Base-by-base conservation (phyloP, 2,329 filamentous ascomycete genomes). In the Cladosporium sp. region DNA sequence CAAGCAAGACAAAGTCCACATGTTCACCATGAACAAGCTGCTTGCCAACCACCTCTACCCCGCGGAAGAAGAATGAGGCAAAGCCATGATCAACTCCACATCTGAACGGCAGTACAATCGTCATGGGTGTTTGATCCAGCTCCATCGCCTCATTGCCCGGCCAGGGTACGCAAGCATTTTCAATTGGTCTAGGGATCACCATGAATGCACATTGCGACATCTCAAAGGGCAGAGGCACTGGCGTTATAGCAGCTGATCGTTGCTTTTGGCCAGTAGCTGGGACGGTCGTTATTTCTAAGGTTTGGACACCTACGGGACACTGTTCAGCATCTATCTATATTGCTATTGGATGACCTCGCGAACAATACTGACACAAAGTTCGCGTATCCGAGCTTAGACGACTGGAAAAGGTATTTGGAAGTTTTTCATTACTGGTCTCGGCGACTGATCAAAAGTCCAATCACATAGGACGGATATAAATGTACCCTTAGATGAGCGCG, bases 1-100 rank as follows among this genome's bases (percentile, higher is more conserved):
- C 82, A 96, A 96, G 78, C 86, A 91, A 74, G 88, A 93, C 73
- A 91, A 87, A 74, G 91, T 99, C 59, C 92, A 98, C 79, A 99
- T 99, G 95, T 99, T 99, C 79, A 93, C 92, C 71, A 98, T 99
- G 94, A 98, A 97, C 83, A 97, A 97, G 83, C 87, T 97, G 18
- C 87, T 98, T 12, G 92, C 91, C 69, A 89, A 90, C 76, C 94
- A 98, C 74, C 83, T 98, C 46, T 97, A 96, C 75, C 91, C 90
- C 2, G 85, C 91, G 57, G 92, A 94, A 62, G 92, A 95, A 77
- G 52, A 62, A 28, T 59, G 56, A 59, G 8, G 10, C 33, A 33
- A 10, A 23, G 14, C 37, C 33, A 33, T 3, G 23, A 4, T n/a
- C 7, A 55, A 21, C 29, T 33, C 3, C 31, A n/a, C 16, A 29